A percentile compares a stretch with the other conserved stretches of the same genome.
These are phyloP conservation scores for Botrytis porri DNA, from an alignment of 2,329 filamentous ascomycete species.

Conservation along the genomic window DNA sequence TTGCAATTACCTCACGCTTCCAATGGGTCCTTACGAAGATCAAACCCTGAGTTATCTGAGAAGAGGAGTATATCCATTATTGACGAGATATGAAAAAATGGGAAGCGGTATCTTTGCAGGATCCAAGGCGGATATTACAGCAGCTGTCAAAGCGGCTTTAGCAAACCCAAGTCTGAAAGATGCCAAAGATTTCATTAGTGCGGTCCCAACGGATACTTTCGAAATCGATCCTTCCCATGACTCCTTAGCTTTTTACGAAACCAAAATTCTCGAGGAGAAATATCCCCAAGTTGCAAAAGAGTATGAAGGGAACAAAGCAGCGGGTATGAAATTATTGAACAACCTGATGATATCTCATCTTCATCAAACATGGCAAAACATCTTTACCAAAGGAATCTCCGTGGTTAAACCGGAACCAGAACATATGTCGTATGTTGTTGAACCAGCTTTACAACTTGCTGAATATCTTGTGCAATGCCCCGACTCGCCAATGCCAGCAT, in stretches of 20 bases:
- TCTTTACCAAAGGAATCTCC: constrained; percentile 72
- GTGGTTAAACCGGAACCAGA: constrained; percentile 76
- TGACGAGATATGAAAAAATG: constrained; percentile 73
- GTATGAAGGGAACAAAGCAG: constrained; percentile 53
- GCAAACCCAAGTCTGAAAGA: constrained; percentile 52
- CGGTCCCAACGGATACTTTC: constrained; percentile 59
- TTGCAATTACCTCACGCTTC: constrained; percentile 74
- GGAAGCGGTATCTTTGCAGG: constrained; percentile 72
- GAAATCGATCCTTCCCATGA: constrained; percentile 61
- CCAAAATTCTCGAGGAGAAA: constrained; percentile 56
- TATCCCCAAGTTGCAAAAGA: constrained; percentile 67
- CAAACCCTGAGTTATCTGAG: constrained; percentile 69
- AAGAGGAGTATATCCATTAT: constrained; percentile 67
- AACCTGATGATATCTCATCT: constrained; percentile 80
- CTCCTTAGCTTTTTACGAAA: constrained; percentile 76
- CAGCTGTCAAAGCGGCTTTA: constrained; percentile 60
- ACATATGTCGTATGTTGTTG: constrained; percentile 70
- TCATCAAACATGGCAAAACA: constrained; percentile 79
- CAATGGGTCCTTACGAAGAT: constrained; percentile 77
- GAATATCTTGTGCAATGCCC: constrained; percentile 74
- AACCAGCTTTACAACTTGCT: constrained; percentile 69
- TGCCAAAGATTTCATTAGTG: constrained; percentile 61
- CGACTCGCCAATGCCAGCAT: constrained; percentile 65
- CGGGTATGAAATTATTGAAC: constrained; percentile 64
- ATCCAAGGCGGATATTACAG: constrained; percentile 59